Evolutionary conservation across 495 filamentous ascomycete genomes (phyloP).

Genomic region (Bacidia gigantensis): DNA sequence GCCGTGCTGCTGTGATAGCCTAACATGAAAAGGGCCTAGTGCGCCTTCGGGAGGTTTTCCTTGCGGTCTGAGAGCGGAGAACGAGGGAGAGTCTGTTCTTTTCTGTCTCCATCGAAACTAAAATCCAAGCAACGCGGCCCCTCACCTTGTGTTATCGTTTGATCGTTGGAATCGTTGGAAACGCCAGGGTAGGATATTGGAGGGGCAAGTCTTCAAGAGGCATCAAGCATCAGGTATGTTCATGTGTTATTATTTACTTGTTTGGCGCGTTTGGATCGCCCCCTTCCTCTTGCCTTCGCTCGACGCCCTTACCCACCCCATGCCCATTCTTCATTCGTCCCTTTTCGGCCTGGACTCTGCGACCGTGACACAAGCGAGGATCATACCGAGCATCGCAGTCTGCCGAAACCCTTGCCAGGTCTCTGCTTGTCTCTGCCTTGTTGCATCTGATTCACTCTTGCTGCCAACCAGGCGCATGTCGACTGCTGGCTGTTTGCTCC

Average conservation of each 20-base stretch:
- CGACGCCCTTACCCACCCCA: slow-evolving; percentile 3
- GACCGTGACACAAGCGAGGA: slow-evolving; percentile 1
- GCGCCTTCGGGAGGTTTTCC: neutral
- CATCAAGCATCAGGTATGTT: slow-evolving; percentile 8
- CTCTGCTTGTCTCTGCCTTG: neutral
- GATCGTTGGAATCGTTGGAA: slow-evolving; percentile 6
- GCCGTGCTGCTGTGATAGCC: neutral
- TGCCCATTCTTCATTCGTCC: slow-evolving; percentile 9
- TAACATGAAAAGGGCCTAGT: neutral
- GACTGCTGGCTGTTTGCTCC: neutral
- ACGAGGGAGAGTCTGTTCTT: neutral
- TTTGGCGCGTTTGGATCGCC: slow-evolving; percentile 7
- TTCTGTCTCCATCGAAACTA: slow-evolving; percentile 3
- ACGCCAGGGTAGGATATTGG: neutral
- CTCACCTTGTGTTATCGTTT: slow-evolving; percentile 6
- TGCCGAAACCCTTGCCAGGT: neutral
- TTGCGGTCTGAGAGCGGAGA: neutral
- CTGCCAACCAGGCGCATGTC: slow-evolving; percentile 12
- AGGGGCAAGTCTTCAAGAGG: slow-evolving; percentile 1
- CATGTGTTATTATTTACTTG: slow-evolving; percentile 4
- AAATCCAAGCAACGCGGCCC: slow-evolving; percentile 1
- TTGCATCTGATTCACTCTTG: slow-evolving; percentile 5
- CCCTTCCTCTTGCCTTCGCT: too few relatives aligned
- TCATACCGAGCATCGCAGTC: neutral
- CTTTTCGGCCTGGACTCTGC: slow-evolving; percentile 5